Base-by-base conservation (phyloP, 176 grass and related monocot genomes). In the Ensete ventricosum region DNA sequence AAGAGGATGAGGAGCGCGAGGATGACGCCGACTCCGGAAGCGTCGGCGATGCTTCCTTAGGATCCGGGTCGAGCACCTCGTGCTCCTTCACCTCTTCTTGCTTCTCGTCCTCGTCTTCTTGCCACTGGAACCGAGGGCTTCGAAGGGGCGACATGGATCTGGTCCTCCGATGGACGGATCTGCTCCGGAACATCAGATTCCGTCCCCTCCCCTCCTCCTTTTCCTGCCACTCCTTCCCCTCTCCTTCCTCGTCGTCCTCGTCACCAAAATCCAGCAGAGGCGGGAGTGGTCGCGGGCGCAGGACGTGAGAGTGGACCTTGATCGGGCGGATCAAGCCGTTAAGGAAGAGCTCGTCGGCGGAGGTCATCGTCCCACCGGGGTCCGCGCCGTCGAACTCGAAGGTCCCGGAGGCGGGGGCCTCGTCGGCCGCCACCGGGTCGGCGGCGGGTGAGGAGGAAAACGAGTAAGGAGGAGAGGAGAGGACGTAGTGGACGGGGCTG, bases 271-370 rank as follows among this genome's bases (percentile, higher is more conserved):
- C 26, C 20, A 80, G 5, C 11, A 72, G 19, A 0, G 54, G 78
- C 3, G 19, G 11, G 54, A 80, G 55, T 6, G 43, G 11, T 14
- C 62, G 67, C 17, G 54, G 34, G 2, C 54, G 54, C 19, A 58
- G 67, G 27, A 72, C n/a, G 27, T 80, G 54, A 12, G 69, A 62
- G 2, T 62, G 64, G 10, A 70, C n/a, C 49, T 69, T 82, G n/a
- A 72, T 55, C 0, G 80, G 62, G 34, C 84, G 66, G 19, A 81
- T 86, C 63, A 82, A 69, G 16, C 84, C 84, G 9, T 86, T 76
- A 60, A 71, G 54, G 24, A 86, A 86, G 54, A 86, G 50, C 63
- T 86, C 84, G 25, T 86, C 78, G 29, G 80, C 78, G 64, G 80
- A 82, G 69, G 59, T 75, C 80, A 86, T 86, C 34, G 71, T 66